Base-by-base conservation (phyloP, 2,329 filamentous ascomycete genomes). In the Alternaria sp. region DNA sequence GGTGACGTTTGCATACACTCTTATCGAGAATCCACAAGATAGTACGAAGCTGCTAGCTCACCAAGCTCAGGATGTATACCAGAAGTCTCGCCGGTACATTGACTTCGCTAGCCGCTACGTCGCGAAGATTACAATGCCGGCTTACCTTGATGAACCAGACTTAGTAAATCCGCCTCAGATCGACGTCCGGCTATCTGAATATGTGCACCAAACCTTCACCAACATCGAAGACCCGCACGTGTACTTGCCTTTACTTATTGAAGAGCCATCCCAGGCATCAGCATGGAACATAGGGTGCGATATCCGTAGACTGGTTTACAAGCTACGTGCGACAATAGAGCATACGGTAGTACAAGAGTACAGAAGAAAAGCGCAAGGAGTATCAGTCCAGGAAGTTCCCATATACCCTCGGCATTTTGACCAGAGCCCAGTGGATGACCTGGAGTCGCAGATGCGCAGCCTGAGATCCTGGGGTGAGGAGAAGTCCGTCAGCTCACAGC, bases 221-320 rank as follows among this genome's bases (percentile, higher is more conserved):
- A 33, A 50, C 6, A 54, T 63, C 70, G 65, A 77, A 3, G 61
- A 67, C 1, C 66, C 67, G 8, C 53, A 57, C 44, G 84, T 92
- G 12, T 94, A 90, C 74, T 83, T 94, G 1, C 89, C 90, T 0
- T 83, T 90, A 21, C 76, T 93, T 0, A 79, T 89, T 12, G 83
- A 85, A 59, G 83, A 85, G 60, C 76, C 82, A 0, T 72, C 75
- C 12, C 75, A 79, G 55, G 75, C 78, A 41, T 81, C 82, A 2
- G 82, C 82, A 6, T 85, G 82, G 82, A 74, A 72, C 25, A 63
- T 79, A 11, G 81, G 81, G 2, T 63, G 72, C 14, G 68, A 76
- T 6, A 63, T 82, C 4, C 80, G 83, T 6, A 65, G 67, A 3
- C 58, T 82, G 20, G 79, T 78, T 7, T 84, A 84, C 61, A 79